These are phyloP conservation scores for Penicillium longicatenatum DNA, from an alignment of 495 filamentous ascomycete species.

Conservation along the genomic window DNA sequence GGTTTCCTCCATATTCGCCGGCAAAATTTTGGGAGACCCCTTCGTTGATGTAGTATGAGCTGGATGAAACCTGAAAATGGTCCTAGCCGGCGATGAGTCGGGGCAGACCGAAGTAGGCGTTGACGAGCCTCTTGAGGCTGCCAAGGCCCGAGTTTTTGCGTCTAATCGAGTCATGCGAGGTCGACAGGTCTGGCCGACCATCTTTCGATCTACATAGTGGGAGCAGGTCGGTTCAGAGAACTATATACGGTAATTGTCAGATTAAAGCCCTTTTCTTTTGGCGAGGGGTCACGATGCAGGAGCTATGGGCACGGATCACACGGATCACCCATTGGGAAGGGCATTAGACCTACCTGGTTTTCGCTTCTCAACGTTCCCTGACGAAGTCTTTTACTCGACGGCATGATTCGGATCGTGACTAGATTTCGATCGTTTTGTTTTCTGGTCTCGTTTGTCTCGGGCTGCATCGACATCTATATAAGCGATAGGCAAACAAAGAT, in stretches of 20 bases:
- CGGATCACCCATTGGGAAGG: not conserved
- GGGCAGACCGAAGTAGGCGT: not conserved
- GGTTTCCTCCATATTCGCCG: not conserved
- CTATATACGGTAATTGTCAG: not conserved
- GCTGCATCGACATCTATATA: not conserved
- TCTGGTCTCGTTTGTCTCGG: not conserved
- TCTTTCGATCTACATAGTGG: not conserved
- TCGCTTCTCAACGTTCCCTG: not conserved
- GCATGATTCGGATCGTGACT: not conserved
- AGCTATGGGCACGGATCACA: conserved; percentile 5
- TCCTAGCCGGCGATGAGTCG: not conserved
- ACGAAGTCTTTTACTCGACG: not conserved
- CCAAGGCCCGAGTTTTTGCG: not conserved
- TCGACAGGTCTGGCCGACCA: not conserved
- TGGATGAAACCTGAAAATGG: not conserved
- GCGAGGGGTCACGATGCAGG: conserved; percentile 1
- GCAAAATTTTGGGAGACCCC: not conserved
- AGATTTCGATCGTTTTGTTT: not conserved
- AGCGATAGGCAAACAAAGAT: not conserved
- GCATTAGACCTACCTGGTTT: not conserved
- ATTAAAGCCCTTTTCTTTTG: not conserved
- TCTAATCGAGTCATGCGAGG: not conserved
- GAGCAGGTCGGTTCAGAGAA: not conserved
- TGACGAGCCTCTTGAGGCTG: not conserved
- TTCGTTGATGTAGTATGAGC: not conserved